Evolutionary conservation across 305 asterid species (phyloP), one percentile per base, ranked within the genome.

Genomic region (Fraxinus ornus): DNA sequence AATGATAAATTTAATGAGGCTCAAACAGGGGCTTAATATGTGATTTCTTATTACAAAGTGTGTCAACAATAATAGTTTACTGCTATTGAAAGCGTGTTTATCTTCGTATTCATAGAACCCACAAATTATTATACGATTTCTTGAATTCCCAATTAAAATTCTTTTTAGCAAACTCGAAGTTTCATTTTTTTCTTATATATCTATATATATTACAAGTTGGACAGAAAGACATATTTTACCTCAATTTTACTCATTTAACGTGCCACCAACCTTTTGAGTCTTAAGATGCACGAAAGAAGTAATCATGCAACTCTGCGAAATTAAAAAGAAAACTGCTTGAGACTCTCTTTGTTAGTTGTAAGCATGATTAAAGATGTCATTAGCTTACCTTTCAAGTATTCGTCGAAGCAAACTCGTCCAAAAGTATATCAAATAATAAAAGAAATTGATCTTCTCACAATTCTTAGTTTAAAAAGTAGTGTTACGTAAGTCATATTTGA

Each of bases 311-410:
- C 22, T 37, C 4, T 55, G 64, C 19, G 6, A 55, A 55, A 17
- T 55, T 17, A 39, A 7, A 7, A 32, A 9, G 15, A 13, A 30
- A 30, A 5, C 44, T 10, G 47, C 35, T 28, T 30, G 19, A 30
- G 22, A 24, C 74, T 44, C 32, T 79, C 39, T 24, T 55, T 5
- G 9, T 60, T 47, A 75, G 78, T 76, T 60, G 77, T 55, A 28
- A 80, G 28, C 44, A 80, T 76, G 60, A 80, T 52, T 75, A 76
- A 10, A 13, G 12, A 39, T 55, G 62, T 79, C 36, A 24, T 73
- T 73, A 75, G 76, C 84, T 74, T 81, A 72, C 44, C 19, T 57
- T 4, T 21, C 60, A 80, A 80, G 83, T 49, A 33, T 47, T 66
- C 8, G 32, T 22, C 62, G 4, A 2, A 78, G 15, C 12, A 1